Evolutionary conservation across 805 yeast species (phyloP), one percentile per base, ranked within the genome.

Genomic region (Cyberlindnera petersonii): DNA sequence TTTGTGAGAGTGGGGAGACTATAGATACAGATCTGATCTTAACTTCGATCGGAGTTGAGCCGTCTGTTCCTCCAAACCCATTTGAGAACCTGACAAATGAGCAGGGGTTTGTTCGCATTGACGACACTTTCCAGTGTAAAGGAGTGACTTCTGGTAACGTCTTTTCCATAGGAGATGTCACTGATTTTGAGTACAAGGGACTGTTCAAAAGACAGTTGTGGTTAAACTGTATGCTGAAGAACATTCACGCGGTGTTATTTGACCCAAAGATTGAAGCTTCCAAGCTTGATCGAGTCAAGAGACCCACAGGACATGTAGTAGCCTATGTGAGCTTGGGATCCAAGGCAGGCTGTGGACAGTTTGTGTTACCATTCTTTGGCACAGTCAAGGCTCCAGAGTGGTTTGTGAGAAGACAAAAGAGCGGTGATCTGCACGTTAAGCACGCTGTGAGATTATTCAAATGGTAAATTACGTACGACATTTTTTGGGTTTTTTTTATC

Each of bases 151-250:
- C 23, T 24, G 55, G 56, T 10, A 47, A 50, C 24, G 47, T 61
- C 7, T 63, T 62, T 41, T 61, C 65, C 3, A 48, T 62, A 33
- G 68, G 66, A 11, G 66, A 64, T 45, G 55, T 55, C 13, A 40
- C 44, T 14, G 48, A 51, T 39, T 50, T 45, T 38, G 40, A 41
- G 4, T 44, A 43, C 31, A 60, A 58, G 29, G 53, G 62, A 13
- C 17, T 60, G 0, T 5, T 31, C 4, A 39, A 31, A 9, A 32
- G 36, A 22, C 38, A 39, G 2, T 36, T 41, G 11, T 48, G 55
- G 55, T 14, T 46, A 7, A 16, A 24, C 3, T 46, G 47, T 2
- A 4, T 57, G 4, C 31, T 39, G 2, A 16, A 44, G n/a, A 60
- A 61, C 32, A 36, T 59, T 15, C 16, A 22, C 8, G 5, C 15